These are phyloP conservation scores for Candida parachauliodes DNA, from an alignment of 805 yeast species.

Conservation along the genomic window DNA sequence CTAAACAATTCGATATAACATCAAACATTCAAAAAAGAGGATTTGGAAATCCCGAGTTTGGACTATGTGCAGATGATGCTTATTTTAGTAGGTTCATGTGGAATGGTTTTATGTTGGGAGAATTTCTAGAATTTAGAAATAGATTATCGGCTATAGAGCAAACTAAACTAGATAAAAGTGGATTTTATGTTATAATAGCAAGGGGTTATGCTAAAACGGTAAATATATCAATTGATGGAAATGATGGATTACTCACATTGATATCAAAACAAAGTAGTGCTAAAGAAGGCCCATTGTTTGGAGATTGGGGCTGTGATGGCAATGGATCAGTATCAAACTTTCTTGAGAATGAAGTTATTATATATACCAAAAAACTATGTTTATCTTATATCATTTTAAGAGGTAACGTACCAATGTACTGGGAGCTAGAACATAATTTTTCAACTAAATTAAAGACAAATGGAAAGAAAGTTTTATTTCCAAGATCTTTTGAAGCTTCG, in stretches of 20 bases:
- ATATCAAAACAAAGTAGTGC: constrained; percentile 50
- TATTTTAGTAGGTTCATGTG: constrained; percentile 47
- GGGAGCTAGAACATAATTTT: constrained; percentile 48
- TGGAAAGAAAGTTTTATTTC: constrained; percentile 43
- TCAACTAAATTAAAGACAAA: constrained; percentile 27
- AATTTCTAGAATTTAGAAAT: constrained; percentile 44
- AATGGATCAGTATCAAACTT: constrained; percentile 51
- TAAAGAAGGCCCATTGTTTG: constrained; percentile 48
- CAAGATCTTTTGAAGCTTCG: constrained; percentile 52
- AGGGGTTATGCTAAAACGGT: constrained; percentile 52
- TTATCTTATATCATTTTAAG: constrained; percentile 44
- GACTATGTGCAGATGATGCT: constrained; percentile 31
- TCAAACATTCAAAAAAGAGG: constrained; percentile 46
- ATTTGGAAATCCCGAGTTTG: constrained; percentile 16
- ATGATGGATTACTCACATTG: constrained; percentile 42
- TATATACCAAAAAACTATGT: constrained; percentile 39
- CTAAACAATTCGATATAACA: constrained; percentile 45
- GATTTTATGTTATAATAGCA: constrained; percentile 45
- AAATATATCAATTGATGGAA: constrained; percentile 28
- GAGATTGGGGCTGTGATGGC: constrained; percentile 58
- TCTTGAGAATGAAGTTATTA: constrained; percentile 49
- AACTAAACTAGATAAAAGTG: constrained; percentile 40
- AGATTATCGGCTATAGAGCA: constrained; percentile 40
- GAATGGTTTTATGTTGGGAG: constrained; percentile 47
- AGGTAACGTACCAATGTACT: constrained; percentile 55